These are phyloP conservation scores for Xylaria scruposa DNA, from an alignment of 495 filamentous ascomycete genomes.

Conservation along the genomic window DNA sequence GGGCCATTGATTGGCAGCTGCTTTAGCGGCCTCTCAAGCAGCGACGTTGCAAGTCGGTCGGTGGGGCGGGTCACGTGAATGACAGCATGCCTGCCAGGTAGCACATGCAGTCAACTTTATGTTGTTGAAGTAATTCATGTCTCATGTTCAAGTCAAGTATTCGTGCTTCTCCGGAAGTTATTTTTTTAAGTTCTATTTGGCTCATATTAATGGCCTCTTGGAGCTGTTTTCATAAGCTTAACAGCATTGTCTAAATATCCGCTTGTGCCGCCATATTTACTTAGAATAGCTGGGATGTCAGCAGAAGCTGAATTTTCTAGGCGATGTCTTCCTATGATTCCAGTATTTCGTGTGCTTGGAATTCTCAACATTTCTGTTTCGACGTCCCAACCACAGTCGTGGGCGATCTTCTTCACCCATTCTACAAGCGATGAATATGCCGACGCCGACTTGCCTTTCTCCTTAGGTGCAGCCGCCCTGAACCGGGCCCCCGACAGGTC, in stretches of 20 bases:
- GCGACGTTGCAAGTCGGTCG: constrained; percentile 43
- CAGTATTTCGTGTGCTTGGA: constrained; percentile 87
- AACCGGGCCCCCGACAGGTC: constrained; percentile 75
- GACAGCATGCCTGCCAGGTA: neutral
- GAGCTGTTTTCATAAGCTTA: constrained; percentile 53
- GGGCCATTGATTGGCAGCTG: neutral
- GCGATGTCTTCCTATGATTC: constrained; percentile 67
- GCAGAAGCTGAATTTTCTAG: neutral
- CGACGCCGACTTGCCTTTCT: constrained; percentile 55
- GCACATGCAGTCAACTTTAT: neutral
- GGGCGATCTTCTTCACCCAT: constrained; percentile 71
- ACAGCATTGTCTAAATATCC: constrained; percentile 62
- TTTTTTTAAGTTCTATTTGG: neutral
- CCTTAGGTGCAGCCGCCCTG: constrained; percentile 68
- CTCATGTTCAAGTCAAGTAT: neutral
- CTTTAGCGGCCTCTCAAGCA: constrained; percentile 30
- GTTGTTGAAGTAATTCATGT: neutral
- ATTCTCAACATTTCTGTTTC: constrained; percentile 85
- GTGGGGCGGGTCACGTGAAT: constrained; percentile 33
- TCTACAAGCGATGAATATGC: constrained; percentile 77
- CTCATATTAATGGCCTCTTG: constrained; percentile 46
- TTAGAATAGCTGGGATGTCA: constrained; percentile 49
- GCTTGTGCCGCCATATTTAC: constrained; percentile 59
- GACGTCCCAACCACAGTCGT: constrained; percentile 73
- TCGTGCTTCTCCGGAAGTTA: neutral